phyloP scores from a whole-genome alignment of 441 rosid genomes.

The Brassica hybrid region DNA sequence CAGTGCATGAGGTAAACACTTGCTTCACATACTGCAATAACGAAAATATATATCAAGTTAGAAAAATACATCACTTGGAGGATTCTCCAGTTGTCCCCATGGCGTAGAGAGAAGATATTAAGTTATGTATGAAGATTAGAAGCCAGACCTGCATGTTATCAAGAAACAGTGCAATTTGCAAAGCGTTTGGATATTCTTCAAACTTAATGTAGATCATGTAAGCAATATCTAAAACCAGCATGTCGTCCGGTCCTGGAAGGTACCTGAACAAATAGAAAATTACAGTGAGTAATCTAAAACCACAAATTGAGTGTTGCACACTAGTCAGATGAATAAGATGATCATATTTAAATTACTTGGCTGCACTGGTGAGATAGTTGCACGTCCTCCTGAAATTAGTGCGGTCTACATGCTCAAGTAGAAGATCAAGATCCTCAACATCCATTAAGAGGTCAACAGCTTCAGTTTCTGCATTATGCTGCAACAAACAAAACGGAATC shows the following conservation, averaged over 20 bases:
- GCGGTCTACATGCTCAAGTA: slow-evolving; percentile 74
- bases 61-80: slow-evolving; percentile 24
- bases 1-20: slow-evolving; percentile 68
- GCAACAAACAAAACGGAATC: slow-evolving; percentile 32
- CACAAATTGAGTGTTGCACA: not conserved
- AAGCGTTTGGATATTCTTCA: slow-evolving; percentile 74
- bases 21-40: slow-evolving; percentile 72
- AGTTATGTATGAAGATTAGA: slow-evolving; percentile 1
- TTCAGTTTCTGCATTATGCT: slow-evolving; percentile 99
- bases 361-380: slow-evolving; percentile 79
- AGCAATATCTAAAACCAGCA: slow-evolving; percentile 69
- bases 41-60: not conserved
- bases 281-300: not conserved
- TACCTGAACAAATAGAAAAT: slow-evolving; percentile 51
- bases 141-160: slow-evolving; percentile 73
- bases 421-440: slow-evolving; percentile 90
- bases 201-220: slow-evolving; percentile 78
- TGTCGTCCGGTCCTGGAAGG: slow-evolving; percentile 92
- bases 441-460: slow-evolving; percentile 98
- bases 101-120: not conserved
- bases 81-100: not conserved
- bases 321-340: slow-evolving; percentile 6
- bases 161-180: slow-evolving; percentile 81
- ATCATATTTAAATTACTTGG: slow-evolving; percentile 54
- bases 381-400: slow-evolving; percentile 91